Evolutionary conservation across 75 land plant species (phyloP).

Genomic region (Cryptomeria japonica): DNA sequence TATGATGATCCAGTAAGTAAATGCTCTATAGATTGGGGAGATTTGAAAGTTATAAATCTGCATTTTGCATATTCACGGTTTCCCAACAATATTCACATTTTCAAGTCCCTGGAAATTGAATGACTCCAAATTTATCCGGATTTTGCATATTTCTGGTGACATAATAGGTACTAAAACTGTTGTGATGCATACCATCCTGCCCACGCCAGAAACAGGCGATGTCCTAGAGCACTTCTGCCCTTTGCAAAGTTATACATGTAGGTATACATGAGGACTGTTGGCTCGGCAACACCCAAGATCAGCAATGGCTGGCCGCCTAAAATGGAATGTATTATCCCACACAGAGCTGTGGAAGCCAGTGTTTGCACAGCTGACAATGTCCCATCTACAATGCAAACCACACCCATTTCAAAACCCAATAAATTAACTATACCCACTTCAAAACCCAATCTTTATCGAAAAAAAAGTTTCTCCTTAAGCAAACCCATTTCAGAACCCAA

Average conservation of each 20-base stretch:
- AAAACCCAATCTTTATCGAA: background rate
- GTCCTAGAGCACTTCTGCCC: conserved; percentile 46
- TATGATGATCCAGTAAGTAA: too few species aligned
- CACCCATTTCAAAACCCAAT: background rate
- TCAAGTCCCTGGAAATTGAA: background rate
- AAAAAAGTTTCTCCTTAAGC: background rate
- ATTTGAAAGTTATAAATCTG: background rate
- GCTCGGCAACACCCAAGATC: conserved; percentile 90
- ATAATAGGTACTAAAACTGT: background rate
- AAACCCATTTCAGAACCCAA: background rate
- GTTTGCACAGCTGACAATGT: conserved; percentile 77
- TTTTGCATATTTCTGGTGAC: background rate
- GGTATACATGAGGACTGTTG: conserved; percentile 86
- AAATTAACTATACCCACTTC: background rate
- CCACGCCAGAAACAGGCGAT: conserved; percentile 70
- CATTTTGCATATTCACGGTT: background rate
- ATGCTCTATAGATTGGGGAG: background rate
- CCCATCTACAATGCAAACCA: conserved; percentile 47
- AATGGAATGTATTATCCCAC: conserved; percentile 81
- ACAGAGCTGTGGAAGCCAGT: conserved; percentile 78
- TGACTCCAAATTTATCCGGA: background rate
- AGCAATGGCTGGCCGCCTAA: conserved; percentile 89
- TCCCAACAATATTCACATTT: background rate
- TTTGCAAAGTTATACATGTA: conserved; percentile 78
- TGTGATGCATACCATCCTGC: conserved; percentile 62